Evolutionary conservation across 176 grass and related monocot species (phyloP).

Genomic region (Areca catechu): DNA sequence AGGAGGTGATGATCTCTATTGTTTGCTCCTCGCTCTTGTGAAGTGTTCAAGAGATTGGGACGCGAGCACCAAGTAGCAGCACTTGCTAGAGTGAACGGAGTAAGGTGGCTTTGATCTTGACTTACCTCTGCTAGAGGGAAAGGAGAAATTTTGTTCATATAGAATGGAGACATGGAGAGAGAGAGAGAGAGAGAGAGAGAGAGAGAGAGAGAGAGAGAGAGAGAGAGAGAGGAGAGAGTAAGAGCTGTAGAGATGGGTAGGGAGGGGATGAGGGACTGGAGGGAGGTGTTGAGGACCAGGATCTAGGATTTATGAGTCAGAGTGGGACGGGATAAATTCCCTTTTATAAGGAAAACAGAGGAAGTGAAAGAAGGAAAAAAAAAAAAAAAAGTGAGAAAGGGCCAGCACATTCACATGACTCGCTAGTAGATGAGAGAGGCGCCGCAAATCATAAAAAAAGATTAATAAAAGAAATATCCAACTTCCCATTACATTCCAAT

Average conservation of each 20-base stretch:
- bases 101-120: slow-evolving; percentile 55
- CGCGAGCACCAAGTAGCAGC: slow-evolving; percentile 37
- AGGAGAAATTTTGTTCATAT: slow-evolving; percentile 68
- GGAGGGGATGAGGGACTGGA: background rate
- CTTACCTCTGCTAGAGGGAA: slow-evolving; percentile 63
- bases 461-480: no score
- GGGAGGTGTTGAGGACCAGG: slow-evolving; percentile 17
- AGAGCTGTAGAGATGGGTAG: slow-evolving; percentile 20
- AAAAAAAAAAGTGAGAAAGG: slow-evolving; percentile 19
- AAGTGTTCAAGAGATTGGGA: slow-evolving; percentile 47
- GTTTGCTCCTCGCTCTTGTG: slow-evolving; percentile 16
- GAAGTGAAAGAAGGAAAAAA: slow-evolving; percentile 1
- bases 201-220: slow-evolving; percentile 14
- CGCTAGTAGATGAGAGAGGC: slow-evolving; percentile 7
- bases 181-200: slow-evolving; percentile 15
- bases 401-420: slow-evolving; percentile 25
- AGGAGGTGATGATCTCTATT: background rate
- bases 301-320: slow-evolving; percentile 16
- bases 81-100: slow-evolving; percentile 44
- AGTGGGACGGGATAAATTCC: slow-evolving; percentile 12
- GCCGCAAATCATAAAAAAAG: no score
- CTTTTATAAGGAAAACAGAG: slow-evolving; percentile 62
- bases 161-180: slow-evolving; percentile 44
- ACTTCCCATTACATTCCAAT: no score
- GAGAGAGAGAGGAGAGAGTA: slow-evolving; percentile 14